Evolutionary conservation across 2,329 filamentous ascomycete species (phyloP).

Genomic region (Pseudomassariella vexata): DNA sequence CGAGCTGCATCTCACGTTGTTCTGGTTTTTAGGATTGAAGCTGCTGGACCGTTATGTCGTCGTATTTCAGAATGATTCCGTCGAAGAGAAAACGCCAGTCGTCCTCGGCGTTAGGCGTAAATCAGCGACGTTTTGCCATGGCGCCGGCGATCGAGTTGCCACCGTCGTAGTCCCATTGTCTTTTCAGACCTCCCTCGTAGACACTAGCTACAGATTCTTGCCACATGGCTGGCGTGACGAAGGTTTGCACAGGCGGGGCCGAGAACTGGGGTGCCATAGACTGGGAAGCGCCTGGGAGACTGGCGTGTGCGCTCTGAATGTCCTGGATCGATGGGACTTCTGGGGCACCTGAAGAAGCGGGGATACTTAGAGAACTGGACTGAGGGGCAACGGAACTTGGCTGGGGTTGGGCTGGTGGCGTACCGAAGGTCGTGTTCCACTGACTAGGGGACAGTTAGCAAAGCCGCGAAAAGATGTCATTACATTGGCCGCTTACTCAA

Average conservation of each 20-base stretch:
- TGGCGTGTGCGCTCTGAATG: conserved; percentile 40
- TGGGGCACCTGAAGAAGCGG: conserved; percentile 46
- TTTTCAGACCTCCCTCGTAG: conserved; percentile 60
- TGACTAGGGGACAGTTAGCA: conserved; percentile 52
- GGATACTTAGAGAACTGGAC: conserved; percentile 45
- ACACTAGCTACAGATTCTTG: conserved; percentile 66
- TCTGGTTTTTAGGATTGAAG: too few relatives aligned
- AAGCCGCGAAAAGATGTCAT: conserved; percentile 4
- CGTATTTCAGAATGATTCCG: not conserved
- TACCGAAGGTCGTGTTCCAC: conserved; percentile 93
- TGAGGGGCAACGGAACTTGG: conserved; percentile 36
- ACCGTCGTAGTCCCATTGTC: conserved; percentile 52
- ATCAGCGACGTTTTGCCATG: conserved; percentile 24
- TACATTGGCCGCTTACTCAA: conserved; percentile 83
- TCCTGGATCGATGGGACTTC: conserved; percentile 50
- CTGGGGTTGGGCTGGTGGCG: conserved; percentile 46
- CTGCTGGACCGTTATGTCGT: too few relatives aligned
- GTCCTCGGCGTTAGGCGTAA: not conserved
- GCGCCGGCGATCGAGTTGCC: conserved; percentile 20
- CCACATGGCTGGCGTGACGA: conserved; percentile 69
- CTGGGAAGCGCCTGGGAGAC: conserved; percentile 38
- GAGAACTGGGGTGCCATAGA: conserved; percentile 46
- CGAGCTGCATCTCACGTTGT: too few relatives aligned
- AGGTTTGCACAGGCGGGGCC: conserved; percentile 47
- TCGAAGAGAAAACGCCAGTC: not conserved